phyloP scores from a whole-genome alignment of 1,284 basidiomycete genomes.

The Apiotrichum veenhuisii region DNA sequence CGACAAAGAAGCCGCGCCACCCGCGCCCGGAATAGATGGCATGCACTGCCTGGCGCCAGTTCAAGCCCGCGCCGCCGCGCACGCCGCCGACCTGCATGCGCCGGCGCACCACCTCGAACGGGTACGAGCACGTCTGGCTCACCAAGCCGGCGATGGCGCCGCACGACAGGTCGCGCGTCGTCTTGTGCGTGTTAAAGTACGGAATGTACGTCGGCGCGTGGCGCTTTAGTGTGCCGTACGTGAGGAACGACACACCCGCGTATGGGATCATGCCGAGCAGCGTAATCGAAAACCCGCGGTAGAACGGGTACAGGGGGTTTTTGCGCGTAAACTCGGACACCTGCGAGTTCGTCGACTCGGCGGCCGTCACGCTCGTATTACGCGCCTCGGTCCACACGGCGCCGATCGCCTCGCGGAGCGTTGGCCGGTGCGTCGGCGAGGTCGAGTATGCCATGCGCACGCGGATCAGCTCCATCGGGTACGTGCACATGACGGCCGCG shows the following conservation, averaged over 20 bases:
- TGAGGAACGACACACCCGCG: conserved; percentile 91
- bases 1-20: conserved; percentile 88
- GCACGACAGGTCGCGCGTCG: conserved; percentile 60
- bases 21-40: conserved; percentile 68
- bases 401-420: conserved; percentile 61
- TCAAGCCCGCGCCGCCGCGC: conserved; percentile 55
- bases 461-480: conserved; percentile 90
- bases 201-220: conserved; percentile 52
- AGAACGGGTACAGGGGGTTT: conserved; percentile 57
- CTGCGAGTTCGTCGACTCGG: neutral
- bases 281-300: conserved; percentile 93
- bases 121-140: conserved; percentile 89
- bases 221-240: conserved; percentile 79
- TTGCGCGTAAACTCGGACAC: conserved; percentile 48
- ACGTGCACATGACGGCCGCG: conserved; percentile 83
- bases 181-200: conserved; percentile 46
- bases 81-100: conserved; percentile 95
- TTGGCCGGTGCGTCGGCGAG: conserved; percentile 55
- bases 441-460: conserved; percentile 93
- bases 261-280: conserved; percentile 92
- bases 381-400: conserved; percentile 67
- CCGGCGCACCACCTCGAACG: conserved; percentile 89
- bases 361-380: conserved; percentile 15
- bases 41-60: conserved; percentile 71
- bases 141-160: conserved; percentile 88